Base-by-base conservation (phyloP, 2,329 filamentous ascomycete genomes). In the Aspergillus brunneoviolaceus region DNA sequence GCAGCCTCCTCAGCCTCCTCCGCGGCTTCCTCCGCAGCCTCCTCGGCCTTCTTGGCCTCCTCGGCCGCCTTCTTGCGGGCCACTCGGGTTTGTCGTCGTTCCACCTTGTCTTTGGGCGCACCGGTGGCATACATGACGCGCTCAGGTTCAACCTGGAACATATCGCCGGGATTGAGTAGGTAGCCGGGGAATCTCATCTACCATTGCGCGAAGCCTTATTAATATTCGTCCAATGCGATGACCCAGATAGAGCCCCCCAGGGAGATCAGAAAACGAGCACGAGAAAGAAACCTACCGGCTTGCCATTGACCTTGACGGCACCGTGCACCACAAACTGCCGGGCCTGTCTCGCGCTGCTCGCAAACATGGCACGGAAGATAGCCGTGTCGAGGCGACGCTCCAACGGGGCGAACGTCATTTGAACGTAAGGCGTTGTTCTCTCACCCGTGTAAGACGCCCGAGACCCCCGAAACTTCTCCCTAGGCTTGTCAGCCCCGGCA, bases 121-220 rank as follows among this genome's bases (percentile, higher is more conserved):
- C 95, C 95, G 1, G 93, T 96, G 35, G 91, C 94, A 70, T 85
- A 93, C 77, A 99, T 84, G 59, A 99, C 95, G 68, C 89, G 87
- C 45, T 96, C 91, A 39, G 90, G 84, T 21, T 97, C 90, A 69
- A 99, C 94, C 75, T 96, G 92, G 83, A 99, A 99, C 87, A 99
- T 91, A 75, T 99, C 95, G 67, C 95, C 95, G 2, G 95, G 96
- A 76, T 99, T 99, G 45, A 99, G 85, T 65, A 92, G 87, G 76
- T 99, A 99, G 58, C 92, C 90, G 9, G 95, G 93, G 72, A 95
- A 91, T 64, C 85, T 83, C 90, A 98, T 96, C 94, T 96, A 67
- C 4, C 53, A 6, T 49, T 31, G 53, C n/a, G 58, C 23, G 23
- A 23, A 45, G n/a, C 21, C 29, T 29, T 9, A 58, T 66, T 27